Conservation (phyloP, 176 grass and related monocot genomes). For the maize (Zea mays) region DNA sequence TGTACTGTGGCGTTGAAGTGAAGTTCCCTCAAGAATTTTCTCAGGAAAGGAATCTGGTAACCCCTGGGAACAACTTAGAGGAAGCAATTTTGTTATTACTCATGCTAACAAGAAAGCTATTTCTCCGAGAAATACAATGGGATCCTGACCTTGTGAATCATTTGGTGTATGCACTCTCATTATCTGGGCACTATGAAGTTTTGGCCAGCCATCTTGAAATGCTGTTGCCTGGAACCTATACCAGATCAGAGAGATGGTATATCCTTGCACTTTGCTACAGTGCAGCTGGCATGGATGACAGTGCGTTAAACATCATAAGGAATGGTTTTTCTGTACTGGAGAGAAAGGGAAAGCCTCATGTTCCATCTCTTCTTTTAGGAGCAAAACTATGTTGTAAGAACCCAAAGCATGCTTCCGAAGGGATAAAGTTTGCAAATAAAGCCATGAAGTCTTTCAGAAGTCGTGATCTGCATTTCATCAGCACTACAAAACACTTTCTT, state of each 20-base stretch:
- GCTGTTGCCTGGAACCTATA: constrained; percentile 83
- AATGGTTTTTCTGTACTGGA: constrained; percentile 64
- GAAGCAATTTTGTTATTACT: constrained; percentile 79
- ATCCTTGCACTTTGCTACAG: constrained; percentile 89
- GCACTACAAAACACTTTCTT: constrained; percentile 74
- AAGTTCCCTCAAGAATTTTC: constrained; percentile 48
- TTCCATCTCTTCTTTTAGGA: constrained; percentile 88
- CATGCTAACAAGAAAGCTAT: constrained; percentile 75
- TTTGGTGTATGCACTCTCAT: constrained; percentile 74
- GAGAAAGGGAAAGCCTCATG: constrained; percentile 73
- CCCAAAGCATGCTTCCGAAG: constrained; percentile 69
- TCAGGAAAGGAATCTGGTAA: constrained; percentile 38
- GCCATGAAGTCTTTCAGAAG: constrained; percentile 63
- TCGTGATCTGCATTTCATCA: constrained; percentile 61
- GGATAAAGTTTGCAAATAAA: constrained; percentile 71
- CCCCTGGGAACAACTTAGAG: constrained; percentile 59
- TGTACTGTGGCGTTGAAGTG: constrained; percentile 77
- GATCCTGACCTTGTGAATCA: constrained; percentile 89
- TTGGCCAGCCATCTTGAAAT: constrained; percentile 79
- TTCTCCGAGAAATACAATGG: constrained; percentile 73
- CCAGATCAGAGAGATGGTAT: constrained; percentile 89
- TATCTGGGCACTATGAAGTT: constrained; percentile 78
- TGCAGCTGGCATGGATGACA: constrained; percentile 70
- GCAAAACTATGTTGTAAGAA: constrained; percentile 90
- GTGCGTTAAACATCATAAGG: constrained; percentile 84